Conservation (phyloP, 1,284 basidiomycete genomes). For the Rhodotorula sp. region DNA sequence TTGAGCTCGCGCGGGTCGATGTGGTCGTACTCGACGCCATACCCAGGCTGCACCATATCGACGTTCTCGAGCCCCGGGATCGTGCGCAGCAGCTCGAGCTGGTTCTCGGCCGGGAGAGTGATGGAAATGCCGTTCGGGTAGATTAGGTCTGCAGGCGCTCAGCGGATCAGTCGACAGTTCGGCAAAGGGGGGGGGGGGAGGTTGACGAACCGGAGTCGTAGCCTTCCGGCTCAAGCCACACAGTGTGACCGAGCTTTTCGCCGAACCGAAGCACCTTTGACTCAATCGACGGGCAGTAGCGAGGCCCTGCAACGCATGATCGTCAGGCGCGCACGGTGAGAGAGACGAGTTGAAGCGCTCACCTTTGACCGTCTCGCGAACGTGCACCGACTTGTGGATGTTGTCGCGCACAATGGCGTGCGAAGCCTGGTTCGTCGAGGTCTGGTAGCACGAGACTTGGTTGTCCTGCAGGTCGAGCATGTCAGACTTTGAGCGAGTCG, state of each 20-base stretch:
- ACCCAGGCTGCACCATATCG: constrained; percentile 76
- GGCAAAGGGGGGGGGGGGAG: background rate
- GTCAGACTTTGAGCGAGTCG: background rate
- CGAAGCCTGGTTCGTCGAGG: constrained; percentile 69
- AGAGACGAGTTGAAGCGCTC: background rate
- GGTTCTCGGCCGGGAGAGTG: constrained; percentile 78
- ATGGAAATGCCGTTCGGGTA: constrained; percentile 89
- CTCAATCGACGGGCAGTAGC: constrained; percentile 88
- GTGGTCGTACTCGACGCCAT: constrained; percentile 90
- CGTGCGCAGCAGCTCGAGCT: constrained; percentile 74
- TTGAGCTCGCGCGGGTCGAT: constrained; percentile 80
- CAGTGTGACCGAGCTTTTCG: constrained; percentile 67
- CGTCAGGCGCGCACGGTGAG: too few relatives aligned
- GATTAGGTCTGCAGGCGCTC: constrained; percentile 62
- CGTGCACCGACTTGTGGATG: constrained; percentile 74
- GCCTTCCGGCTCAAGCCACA: constrained; percentile 90
- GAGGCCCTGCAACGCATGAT: constrained; percentile 61
- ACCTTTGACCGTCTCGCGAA: constrained; percentile 84
- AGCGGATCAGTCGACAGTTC: too few relatives aligned
- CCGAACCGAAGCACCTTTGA: constrained; percentile 79
- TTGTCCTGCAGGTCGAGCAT: constrained; percentile 56
- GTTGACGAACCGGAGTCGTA: constrained; percentile 69
- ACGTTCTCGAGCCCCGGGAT: constrained; percentile 81
- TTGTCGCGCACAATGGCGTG: constrained; percentile 72
- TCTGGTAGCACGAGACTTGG: constrained; percentile 73